These are phyloP conservation scores for Candida albicans DNA, from an alignment of 1,139 yeast species.

Conservation along the genomic window DNA sequence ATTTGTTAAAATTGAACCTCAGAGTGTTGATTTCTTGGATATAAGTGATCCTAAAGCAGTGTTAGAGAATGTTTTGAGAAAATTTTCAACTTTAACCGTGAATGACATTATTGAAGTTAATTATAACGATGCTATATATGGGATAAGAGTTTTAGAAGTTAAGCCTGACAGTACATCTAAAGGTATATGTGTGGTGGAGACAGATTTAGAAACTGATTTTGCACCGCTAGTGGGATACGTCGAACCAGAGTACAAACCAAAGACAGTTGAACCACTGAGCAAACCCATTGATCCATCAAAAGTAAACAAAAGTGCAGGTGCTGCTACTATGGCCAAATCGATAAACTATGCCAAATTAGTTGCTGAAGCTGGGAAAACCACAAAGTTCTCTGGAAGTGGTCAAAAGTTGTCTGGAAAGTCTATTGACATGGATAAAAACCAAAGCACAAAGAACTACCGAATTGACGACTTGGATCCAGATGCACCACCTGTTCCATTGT, in stretches of 20 bases:
- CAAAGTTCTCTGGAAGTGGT: constrained; percentile 62
- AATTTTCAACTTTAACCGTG: constrained; percentile 84
- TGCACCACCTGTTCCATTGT: constrained; percentile 70
- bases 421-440: constrained; percentile 20
- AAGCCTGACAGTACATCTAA: constrained; percentile 68
- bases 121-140: constrained; percentile 78
- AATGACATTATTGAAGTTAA: constrained; percentile 82
- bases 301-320: constrained; percentile 46
- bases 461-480: constrained; percentile 47
- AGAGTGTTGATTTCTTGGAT: constrained; percentile 87
- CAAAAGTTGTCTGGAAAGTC: constrained; percentile 71
- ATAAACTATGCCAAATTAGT: constrained; percentile 68
- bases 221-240: constrained; percentile 99
- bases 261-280: constrained; percentile 28
- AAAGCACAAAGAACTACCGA: constrained; percentile 14
- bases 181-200: constrained; percentile 93
- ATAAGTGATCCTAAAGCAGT: constrained; percentile 97
- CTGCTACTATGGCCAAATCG: constrained; percentile 78
- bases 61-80: constrained; percentile 83
- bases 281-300: constrained; percentile 36
- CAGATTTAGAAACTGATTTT: constrained; percentile 95
- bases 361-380: constrained; percentile 24
- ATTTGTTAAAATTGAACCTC: constrained; percentile 94
- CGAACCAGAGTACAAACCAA: constrained; percentile 68
- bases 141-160: constrained; percentile 82